phyloP scores from a whole-genome alignment of 106 monocot genomes.

The Dendrobium catenatum region DNA sequence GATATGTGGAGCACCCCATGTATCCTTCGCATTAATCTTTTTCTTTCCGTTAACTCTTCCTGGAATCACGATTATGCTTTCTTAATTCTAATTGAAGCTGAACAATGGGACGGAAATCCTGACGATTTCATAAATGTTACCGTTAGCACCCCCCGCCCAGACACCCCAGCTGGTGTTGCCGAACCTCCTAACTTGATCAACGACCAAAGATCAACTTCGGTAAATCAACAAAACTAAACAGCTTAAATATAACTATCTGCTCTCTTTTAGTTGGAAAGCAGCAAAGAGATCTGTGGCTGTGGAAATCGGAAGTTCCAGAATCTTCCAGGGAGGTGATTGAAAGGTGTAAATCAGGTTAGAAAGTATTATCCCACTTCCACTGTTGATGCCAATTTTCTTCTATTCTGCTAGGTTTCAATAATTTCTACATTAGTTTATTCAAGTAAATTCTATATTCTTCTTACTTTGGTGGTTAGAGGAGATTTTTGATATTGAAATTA shows the following conservation, averaged over 20 bases:
- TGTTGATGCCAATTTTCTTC: background rate
- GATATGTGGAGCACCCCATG: conserved; percentile 58
- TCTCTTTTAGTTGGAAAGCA: background rate
- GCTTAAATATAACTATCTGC: background rate
- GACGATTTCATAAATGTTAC: conserved; percentile 34
- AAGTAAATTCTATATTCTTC: background rate
- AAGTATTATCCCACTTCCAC: background rate
- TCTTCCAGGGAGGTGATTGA: background rate
- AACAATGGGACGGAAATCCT: conserved; percentile 44
- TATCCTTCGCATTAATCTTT: conserved; percentile 14
- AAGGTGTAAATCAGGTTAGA: background rate
- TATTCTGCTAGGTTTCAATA: background rate
- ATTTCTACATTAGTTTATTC: background rate
- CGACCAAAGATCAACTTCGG: conserved; percentile 3
- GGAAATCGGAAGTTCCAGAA: background rate
- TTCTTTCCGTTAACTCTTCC: background rate
- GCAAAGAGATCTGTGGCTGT: background rate
- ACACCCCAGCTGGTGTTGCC: conserved; percentile 16
- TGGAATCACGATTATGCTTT: background rate
- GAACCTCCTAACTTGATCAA: conserved; percentile 6
- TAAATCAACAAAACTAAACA: background rate
- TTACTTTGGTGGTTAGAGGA: background rate
- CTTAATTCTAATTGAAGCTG: conserved; percentile 36
- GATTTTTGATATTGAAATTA: background rate
- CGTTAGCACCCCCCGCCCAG: conserved; percentile 29